Base-by-base conservation (phyloP, 2,329 filamentous ascomycete species). In the Colletotrichum liaoningense region DNA sequence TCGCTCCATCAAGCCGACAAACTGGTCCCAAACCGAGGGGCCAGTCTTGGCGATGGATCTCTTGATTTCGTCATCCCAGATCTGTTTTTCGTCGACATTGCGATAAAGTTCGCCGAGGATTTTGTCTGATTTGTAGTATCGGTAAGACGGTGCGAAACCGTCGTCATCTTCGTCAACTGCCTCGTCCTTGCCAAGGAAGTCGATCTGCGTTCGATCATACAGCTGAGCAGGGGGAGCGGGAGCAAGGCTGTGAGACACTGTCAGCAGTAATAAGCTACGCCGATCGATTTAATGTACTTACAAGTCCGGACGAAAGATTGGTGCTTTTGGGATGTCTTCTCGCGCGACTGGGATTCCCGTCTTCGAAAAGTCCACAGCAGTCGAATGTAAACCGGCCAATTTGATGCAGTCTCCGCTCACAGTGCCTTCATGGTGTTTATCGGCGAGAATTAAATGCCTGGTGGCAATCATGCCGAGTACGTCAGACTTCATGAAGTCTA, bases 311-410 rank as follows among this genome's bases (percentile, higher is more conserved):
- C 88, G 84, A 52, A 78, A 85, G 9, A 77, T 80, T 4, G 79
- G 80, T 12, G 81, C 69, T 22, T 75, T 81, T 0, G 86, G 87
- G 19, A 91, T 80, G 1, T 83, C 77, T 0, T 73, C 79, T 46
- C 88, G 78, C 7, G 88, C 81, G 6, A 91, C 90, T 0, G 87
- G 80, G 30, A 92, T 89, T 0, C 94, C 94, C 0, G 92, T 93
- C 81, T 95, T 94, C 3, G 92, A 93, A 77, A 93, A 95, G 79
- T 95, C 93, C 0, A 95, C 93, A 0, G 92, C 93, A 0, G 87
- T 91, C 0, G 93, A 95, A 75, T 93, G 91, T 78, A 95, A 81
- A 74, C 86, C 85, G 0, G 93, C 92, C 19, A 94, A 84, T 1
- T 77, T 79, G 14, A 84, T 66, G 70, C 92, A 94, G 4, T 87